Evolutionary conservation across 202 grass and related monocot species (phyloP).

Genomic region (Hordeum pubiflorum): DNA sequence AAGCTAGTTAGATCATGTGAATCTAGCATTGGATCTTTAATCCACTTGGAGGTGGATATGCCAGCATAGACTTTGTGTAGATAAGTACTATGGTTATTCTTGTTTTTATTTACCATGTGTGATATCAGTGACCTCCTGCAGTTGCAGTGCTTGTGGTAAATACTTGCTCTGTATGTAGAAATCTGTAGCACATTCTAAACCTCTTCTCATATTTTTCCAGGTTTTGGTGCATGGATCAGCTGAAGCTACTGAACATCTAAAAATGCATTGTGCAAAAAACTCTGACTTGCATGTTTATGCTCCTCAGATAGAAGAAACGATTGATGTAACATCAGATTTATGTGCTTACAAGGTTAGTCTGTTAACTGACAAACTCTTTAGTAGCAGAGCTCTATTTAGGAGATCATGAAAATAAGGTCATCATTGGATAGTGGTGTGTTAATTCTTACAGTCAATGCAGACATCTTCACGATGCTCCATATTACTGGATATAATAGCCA

Average conservation of each 20-base stretch:
- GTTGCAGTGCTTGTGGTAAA: neutral
- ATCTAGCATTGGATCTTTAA: neutral
- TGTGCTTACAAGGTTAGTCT: slow-evolving; percentile 84
- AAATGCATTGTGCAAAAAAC: slow-evolving; percentile 76
- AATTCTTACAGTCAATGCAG: neutral
- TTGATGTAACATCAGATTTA: slow-evolving; percentile 93
- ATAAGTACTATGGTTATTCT: neutral
- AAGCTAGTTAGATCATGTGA: neutral
- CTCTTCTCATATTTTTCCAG: slow-evolving; percentile 35
- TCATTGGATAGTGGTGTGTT: neutral
- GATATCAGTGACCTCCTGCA: slow-evolving; percentile 1
- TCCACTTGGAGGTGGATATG: neutral
- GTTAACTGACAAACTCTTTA: slow-evolving; percentile 6
- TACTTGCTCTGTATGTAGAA: neutral
- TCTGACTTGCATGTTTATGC: slow-evolving; percentile 84
- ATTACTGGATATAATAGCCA: neutral
- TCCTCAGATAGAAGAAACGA: slow-evolving; percentile 91
- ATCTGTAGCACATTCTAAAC: neutral
- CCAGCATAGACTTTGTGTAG: neutral
- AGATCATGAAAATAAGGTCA: neutral
- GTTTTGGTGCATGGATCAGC: slow-evolving; percentile 92
- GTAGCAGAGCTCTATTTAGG: neutral
- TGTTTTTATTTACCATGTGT: neutral
- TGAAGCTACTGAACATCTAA: slow-evolving; percentile 95
- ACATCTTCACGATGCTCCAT: neutral